These are phyloP conservation scores for Penicillium robsamsonii DNA, from an alignment of 495 filamentous ascomycete species.

Conservation along the genomic window DNA sequence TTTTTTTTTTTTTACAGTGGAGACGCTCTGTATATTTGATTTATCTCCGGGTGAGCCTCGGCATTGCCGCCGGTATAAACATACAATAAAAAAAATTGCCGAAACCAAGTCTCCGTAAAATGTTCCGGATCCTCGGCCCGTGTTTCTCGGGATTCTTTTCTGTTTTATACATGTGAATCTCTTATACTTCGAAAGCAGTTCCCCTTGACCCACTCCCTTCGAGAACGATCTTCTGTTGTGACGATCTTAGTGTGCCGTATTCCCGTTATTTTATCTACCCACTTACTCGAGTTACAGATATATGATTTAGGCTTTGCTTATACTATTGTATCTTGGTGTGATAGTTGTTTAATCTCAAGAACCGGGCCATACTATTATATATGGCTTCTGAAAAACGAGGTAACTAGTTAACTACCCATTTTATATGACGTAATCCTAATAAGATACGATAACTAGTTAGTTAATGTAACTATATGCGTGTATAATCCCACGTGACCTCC, in stretches of 20 bases:
- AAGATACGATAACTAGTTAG: too few relatives aligned
- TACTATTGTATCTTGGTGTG: neutral
- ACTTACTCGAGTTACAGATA: neutral
- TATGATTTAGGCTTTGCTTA: neutral
- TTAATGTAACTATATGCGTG: too few relatives aligned
- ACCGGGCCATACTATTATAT: neutral
- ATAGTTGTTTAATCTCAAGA: neutral
- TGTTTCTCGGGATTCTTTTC: neutral
- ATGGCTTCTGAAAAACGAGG: too few relatives aligned
- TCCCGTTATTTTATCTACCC: neutral
- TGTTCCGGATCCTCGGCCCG: conserved; percentile 4
- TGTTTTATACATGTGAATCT: neutral
- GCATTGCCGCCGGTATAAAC: neutral
- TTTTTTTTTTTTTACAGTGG: neutral
- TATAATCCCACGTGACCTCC: neutral
- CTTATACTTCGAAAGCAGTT: too few relatives aligned
- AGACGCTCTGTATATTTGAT: neutral
- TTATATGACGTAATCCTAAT: too few relatives aligned
- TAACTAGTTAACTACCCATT: too few relatives aligned
- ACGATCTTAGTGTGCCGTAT: conserved; percentile 5
- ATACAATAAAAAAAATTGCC: neutral
- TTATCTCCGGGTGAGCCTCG: neutral
- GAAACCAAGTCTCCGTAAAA: conserved; percentile 5
- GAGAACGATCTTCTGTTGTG: neutral
- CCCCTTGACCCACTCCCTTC: neutral